phyloP scores from a whole-genome alignment of 2,329 filamentous ascomycete species.

The Ophiosphaerella herpotricha region DNA sequence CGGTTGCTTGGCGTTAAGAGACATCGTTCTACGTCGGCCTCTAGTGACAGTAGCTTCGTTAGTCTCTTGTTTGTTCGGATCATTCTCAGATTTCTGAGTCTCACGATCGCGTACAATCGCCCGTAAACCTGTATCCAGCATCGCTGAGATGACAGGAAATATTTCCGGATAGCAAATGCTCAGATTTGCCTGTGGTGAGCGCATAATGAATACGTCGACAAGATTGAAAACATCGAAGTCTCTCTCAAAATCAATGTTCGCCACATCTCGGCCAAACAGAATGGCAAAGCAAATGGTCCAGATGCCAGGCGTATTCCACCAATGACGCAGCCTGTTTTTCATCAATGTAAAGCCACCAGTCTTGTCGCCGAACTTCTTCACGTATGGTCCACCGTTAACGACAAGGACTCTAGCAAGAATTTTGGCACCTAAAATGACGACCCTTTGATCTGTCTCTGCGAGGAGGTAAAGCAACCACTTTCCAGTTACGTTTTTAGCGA shows the following conservation, averaged over 20 bases:
- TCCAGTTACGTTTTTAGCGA: slow-evolving; percentile 92
- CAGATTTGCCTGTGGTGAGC: slow-evolving; percentile 51
- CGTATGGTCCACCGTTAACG: slow-evolving; percentile 80
- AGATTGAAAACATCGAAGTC: slow-evolving; percentile 76
- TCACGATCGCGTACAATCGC: slow-evolving; percentile 44
- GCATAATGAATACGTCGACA: slow-evolving; percentile 68
- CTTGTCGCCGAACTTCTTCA: slow-evolving; percentile 82
- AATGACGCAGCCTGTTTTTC: slow-evolving; percentile 77
- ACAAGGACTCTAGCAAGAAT: slow-evolving; percentile 84
- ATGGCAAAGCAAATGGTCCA: slow-evolving; percentile 91
- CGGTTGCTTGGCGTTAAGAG: slow-evolving; percentile 62
- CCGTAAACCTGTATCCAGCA: slow-evolving; percentile 85
- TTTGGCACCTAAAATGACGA: slow-evolving; percentile 78
- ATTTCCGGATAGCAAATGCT: slow-evolving; percentile 77
- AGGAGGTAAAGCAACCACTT: slow-evolving; percentile 96
- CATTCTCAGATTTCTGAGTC: slow-evolving; percentile 21
- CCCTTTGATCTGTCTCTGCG: slow-evolving; percentile 81
- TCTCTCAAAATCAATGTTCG: slow-evolving; percentile 71
- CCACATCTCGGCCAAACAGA: slow-evolving; percentile 82
- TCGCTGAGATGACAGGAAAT: slow-evolving; percentile 76
- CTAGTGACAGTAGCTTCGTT: slow-evolving; percentile 35
- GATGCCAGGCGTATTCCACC: slow-evolving; percentile 83
- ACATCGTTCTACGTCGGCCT: slow-evolving; percentile 66
- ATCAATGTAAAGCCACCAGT: slow-evolving; percentile 87
- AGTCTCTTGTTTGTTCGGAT: slow-evolving; percentile 19